Conservation (phyloP, 768 basidiomycete species). For the Leucocoprinus leucothites region DNA sequence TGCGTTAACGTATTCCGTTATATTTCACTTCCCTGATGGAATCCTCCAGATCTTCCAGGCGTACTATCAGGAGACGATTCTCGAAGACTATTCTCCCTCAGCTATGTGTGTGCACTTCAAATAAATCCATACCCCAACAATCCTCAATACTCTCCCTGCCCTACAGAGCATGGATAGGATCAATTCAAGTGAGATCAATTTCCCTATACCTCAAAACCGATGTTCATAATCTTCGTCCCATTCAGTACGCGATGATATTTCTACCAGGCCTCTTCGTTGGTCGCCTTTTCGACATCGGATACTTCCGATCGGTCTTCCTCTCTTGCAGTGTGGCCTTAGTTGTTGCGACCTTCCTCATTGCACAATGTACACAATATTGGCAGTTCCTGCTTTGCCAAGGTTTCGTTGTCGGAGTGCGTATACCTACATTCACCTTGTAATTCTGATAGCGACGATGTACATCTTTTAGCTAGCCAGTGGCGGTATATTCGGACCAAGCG, state of each 20-base stretch:
- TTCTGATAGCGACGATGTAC: too few relatives aligned
- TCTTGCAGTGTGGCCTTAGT: constrained; percentile 31
- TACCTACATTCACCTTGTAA: too few relatives aligned
- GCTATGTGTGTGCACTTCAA: constrained; percentile 37
- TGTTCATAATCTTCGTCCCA: neutral
- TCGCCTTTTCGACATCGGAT: constrained; percentile 59
- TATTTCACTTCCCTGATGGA: too few relatives aligned
- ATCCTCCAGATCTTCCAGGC: constrained; percentile 8
- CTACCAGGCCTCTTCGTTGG: constrained; percentile 62
- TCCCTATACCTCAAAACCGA: neutral
- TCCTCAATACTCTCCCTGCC: too few relatives aligned
- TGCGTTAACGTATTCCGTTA: too few relatives aligned
- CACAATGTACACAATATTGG: constrained; percentile 62
- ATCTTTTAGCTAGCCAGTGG: constrained; percentile 42
- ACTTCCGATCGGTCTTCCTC: constrained; percentile 48
- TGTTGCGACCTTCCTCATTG: constrained; percentile 46
- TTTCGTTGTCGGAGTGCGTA: constrained; percentile 49
- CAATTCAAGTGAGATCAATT: constrained; percentile 50
- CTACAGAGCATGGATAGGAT: constrained; percentile 78
- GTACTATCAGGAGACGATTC: constrained; percentile 2
- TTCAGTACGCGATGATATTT: neutral
- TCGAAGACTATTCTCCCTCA: constrained; percentile 33
- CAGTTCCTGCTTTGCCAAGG: constrained; percentile 67
- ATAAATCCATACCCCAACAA: too few relatives aligned
- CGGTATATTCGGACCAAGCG: constrained; percentile 58